Evolutionary conservation across 2,329 filamentous ascomycete genomes (phyloP).

Genomic region (Xylariaceae sp.): DNA sequence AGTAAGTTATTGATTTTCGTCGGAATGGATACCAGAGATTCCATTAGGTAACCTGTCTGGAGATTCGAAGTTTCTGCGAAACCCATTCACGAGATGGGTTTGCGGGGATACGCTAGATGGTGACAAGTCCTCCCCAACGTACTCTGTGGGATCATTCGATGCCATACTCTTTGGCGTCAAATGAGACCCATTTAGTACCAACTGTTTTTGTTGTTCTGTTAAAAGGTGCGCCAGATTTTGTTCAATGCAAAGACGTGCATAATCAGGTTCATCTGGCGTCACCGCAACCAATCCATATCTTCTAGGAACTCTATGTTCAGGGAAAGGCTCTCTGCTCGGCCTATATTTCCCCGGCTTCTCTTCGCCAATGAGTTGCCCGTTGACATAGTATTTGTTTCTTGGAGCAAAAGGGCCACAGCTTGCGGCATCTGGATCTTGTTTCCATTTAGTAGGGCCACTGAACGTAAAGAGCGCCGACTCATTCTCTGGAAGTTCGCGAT

Average conservation of each 20-base stretch:
- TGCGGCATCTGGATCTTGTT: slow-evolving; percentile 61
- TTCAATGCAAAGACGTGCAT: slow-evolving; percentile 59
- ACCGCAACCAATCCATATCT: slow-evolving; percentile 59
- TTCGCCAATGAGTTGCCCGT: slow-evolving; percentile 61
- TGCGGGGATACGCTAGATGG: slow-evolving; percentile 35
- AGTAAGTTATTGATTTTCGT: slow-evolving; percentile 24
- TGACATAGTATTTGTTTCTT: slow-evolving; percentile 63
- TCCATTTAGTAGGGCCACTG: slow-evolving; percentile 61
- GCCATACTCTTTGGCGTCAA: slow-evolving; percentile 53
- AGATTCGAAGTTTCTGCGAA: slow-evolving; percentile 31
- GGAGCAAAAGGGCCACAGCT: slow-evolving; percentile 62
- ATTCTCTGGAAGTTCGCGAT: slow-evolving; percentile 63
- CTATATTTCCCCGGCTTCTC: slow-evolving; percentile 54
- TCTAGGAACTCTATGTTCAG: slow-evolving; percentile 61
- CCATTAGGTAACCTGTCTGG: slow-evolving; percentile 36
- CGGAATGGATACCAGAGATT: slow-evolving; percentile 18
- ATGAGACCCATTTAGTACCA: slow-evolving; percentile 55
- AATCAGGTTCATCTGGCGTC: slow-evolving; percentile 63
- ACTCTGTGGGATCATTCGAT: slow-evolving; percentile 40
- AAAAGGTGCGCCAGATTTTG: slow-evolving; percentile 64
- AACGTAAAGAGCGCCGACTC: slow-evolving; percentile 54
- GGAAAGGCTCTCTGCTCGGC: slow-evolving; percentile 61
- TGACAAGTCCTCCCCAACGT: slow-evolving; percentile 33
- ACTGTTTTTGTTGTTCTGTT: slow-evolving; percentile 52
- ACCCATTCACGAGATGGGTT: slow-evolving; percentile 36